Evolutionary conservation across 148 eudicot genomes (phyloP).

Genomic region (Amaranthus palmeri): DNA sequence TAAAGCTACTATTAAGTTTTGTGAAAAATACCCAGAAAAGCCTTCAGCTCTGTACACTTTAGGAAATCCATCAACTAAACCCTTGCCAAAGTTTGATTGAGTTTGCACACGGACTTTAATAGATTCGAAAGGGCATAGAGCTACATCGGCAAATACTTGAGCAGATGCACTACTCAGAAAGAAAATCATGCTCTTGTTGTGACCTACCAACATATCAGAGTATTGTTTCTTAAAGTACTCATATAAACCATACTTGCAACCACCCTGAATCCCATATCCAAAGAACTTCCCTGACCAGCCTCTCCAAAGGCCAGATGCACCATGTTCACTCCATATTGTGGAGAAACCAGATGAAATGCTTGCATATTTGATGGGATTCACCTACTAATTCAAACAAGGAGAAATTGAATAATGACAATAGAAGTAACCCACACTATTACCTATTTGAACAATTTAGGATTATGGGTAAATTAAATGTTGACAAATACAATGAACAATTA

Average conservation of each 20-base stretch:
- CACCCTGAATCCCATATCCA: conserved; percentile 94
- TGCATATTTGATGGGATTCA: conserved; percentile 65
- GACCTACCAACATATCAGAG: conserved; percentile 58
- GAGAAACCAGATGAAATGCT: conserved; percentile 60
- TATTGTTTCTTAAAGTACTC: conserved; percentile 87
- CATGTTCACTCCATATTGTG: conserved; percentile 72
- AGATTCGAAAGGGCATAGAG: conserved; percentile 89
- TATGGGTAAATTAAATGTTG: background rate
- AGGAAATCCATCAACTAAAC: conserved; percentile 85
- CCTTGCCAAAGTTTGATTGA: conserved; percentile 69
- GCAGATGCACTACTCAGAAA: conserved; percentile 94
- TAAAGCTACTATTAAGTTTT: conserved; percentile 1
- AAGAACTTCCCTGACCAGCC: conserved; percentile 95
- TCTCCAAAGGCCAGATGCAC: conserved; percentile 85
- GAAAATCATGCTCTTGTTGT: conserved; percentile 59
- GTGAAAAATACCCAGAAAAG: conserved; percentile 49
- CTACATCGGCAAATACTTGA: conserved; percentile 87
- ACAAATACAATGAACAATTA: too few relatives aligned
- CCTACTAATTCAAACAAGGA: conserved; percentile 32
- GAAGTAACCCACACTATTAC: background rate
- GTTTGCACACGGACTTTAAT: conserved; percentile 92
- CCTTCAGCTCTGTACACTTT: conserved; percentile 79
- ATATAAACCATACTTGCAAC: conserved; percentile 82
- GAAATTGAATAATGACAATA: conserved; percentile 5
- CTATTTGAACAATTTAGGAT: background rate